Conservation (phyloP, 768 basidiomycete genomes). For the Melanogaster broomeanus region DNA sequence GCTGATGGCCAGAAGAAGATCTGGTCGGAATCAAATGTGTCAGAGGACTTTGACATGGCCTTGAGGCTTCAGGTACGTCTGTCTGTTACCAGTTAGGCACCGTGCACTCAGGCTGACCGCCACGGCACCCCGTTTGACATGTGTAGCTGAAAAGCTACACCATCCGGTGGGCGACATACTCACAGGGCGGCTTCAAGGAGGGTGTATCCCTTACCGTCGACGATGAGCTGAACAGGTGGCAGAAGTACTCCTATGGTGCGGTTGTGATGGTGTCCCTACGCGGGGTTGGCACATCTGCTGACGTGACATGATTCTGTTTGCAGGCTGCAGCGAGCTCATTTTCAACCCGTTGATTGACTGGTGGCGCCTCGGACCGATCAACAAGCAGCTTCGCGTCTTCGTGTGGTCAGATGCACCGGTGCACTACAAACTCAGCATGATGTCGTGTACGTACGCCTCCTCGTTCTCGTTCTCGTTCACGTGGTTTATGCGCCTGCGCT, state of each 20-base stretch:
- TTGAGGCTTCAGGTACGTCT: constrained; percentile 48
- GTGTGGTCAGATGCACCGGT: constrained; percentile 78
- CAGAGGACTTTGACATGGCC: constrained; percentile 74
- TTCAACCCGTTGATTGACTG: constrained; percentile 83
- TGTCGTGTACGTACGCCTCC: constrained; percentile 45
- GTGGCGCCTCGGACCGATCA: constrained; percentile 83
- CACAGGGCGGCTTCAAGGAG: constrained; percentile 86
- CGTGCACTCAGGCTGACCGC: constrained; percentile 67
- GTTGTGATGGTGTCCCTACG: constrained; percentile 41
- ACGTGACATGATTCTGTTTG: constrained; percentile 29
- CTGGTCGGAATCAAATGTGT: constrained; percentile 69
- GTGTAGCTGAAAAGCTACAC: constrained; percentile 20
- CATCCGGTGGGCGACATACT: constrained; percentile 78
- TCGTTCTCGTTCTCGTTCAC: too few relatives aligned
- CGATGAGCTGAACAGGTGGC: constrained; percentile 94
- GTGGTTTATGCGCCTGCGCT: constrained; percentile 1
- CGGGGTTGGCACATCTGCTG: neutral
- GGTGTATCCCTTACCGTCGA: constrained; percentile 91
- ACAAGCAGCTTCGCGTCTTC: constrained; percentile 73
- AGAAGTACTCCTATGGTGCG: constrained; percentile 78
- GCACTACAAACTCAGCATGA: constrained; percentile 76
- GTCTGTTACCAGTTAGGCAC: constrained; percentile 44
- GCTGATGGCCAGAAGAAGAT: constrained; percentile 62
- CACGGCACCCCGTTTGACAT: constrained; percentile 24
- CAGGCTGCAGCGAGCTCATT: constrained; percentile 54